Evolutionary conservation across 2,329 filamentous ascomycete species (phyloP).

Genomic region (Atkinsonella hypoxylon): DNA sequence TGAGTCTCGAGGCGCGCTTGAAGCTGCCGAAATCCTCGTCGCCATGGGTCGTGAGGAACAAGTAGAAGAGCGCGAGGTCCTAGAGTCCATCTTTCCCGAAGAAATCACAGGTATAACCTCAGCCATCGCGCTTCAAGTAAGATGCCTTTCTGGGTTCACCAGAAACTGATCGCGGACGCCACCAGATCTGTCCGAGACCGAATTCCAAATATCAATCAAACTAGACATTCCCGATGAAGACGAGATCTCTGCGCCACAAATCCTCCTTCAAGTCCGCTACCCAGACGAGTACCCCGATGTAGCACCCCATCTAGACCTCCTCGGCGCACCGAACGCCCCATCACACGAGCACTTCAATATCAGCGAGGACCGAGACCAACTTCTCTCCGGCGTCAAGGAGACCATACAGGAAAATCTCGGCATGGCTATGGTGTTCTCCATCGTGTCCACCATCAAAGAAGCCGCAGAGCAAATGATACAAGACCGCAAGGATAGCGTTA

Average conservation of each 20-base stretch:
- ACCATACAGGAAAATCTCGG: constrained; percentile 86
- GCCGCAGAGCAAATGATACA: constrained; percentile 74
- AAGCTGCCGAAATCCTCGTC: neutral
- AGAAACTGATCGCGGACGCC: neutral
- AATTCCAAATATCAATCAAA: constrained; percentile 77
- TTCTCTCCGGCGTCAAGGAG: constrained; percentile 59
- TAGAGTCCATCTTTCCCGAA: constrained; percentile 95
- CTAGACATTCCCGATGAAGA: constrained; percentile 63
- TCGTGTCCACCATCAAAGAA: constrained; percentile 81
- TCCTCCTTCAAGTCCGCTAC: constrained; percentile 79
- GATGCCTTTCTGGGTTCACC: no score
- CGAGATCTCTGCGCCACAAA: constrained; percentile 50
- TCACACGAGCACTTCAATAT: constrained; percentile 66
- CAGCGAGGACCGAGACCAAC: constrained; percentile 61
- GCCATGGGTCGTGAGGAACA: constrained; percentile 73
- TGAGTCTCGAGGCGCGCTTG: neutral
- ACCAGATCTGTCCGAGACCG: constrained; percentile 76
- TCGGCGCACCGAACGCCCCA: constrained; percentile 56
- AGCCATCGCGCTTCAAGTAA: neutral
- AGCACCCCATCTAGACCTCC: constrained; percentile 70
- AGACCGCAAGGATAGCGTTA: constrained; percentile 55
- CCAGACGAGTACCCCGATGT: constrained; percentile 86
- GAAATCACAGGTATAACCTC: constrained; percentile 71
- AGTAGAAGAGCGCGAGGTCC: constrained; percentile 88
- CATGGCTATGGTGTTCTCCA: constrained; percentile 94